A percentile compares a stretch with the other conserved stretches of the same genome.
Conservation (phyloP, 495 filamentous ascomycete genomes). For the Penicillium pancosmium region DNA sequence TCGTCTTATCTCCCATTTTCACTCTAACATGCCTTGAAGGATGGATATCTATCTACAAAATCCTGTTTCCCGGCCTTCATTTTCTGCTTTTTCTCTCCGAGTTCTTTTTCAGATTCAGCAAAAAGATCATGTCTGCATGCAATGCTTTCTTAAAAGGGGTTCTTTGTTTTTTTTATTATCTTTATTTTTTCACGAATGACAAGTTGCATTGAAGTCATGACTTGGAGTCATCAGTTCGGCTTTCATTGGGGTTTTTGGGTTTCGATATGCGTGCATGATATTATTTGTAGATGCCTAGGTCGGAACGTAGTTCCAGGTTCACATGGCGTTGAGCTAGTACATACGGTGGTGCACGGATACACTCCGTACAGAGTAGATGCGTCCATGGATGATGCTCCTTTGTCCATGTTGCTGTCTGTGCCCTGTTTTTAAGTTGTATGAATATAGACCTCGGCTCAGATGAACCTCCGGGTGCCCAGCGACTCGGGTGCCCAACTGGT, state of each 20-base stretch:
- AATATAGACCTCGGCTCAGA: too few relatives aligned
- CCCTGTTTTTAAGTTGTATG: too few relatives aligned
- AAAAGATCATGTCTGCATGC: conserved; percentile 20
- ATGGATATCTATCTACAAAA: neutral
- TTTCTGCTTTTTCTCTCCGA: conserved; percentile 11
- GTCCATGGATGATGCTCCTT: too few relatives aligned
- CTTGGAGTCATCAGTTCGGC: neutral
- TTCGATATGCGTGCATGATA: neutral
- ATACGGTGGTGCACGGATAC: too few relatives aligned
- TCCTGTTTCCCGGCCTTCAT: conserved; percentile 7
- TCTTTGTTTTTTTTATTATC: conserved; percentile 7
- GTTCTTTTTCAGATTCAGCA: conserved; percentile 15
- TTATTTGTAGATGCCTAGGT: too few relatives aligned
- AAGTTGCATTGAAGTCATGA: conserved; percentile 25
- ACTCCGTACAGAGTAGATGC: too few relatives aligned
- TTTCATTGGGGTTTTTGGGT: conserved; percentile 1
- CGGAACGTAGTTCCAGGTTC: too few relatives aligned
- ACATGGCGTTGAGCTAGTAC: too few relatives aligned
- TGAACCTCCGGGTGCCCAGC: too few relatives aligned
- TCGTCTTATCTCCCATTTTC: neutral
- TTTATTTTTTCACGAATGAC: conserved; percentile 27
- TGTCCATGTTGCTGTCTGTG: too few relatives aligned
- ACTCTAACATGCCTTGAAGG: conserved; percentile 4
- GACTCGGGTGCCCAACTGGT: too few relatives aligned
- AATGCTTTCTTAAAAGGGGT: conserved; percentile 14